Conservation (phyloP, 257 asterid genomes). For the Eucommia ulmoides region DNA sequence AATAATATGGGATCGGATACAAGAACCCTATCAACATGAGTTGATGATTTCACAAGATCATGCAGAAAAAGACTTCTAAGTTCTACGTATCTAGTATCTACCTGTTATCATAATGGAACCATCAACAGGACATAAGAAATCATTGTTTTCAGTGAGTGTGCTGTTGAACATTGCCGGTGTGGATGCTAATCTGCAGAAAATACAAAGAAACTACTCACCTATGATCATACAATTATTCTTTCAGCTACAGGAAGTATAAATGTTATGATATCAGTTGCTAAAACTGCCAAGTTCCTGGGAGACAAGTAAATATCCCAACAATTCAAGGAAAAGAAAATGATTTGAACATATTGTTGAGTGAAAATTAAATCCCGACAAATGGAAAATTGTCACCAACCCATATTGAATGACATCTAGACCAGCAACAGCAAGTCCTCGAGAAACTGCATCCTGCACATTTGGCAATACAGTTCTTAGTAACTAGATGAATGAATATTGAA, state of each 20-base stretch:
- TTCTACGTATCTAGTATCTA: constrained; percentile 6
- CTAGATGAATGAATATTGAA: no score
- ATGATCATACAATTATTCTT: no score
- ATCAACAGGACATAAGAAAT: constrained; percentile 72
- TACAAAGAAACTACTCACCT: no score
- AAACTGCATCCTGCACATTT: constrained; percentile 77
- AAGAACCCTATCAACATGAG: constrained; percentile 1
- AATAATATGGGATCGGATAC: constrained; percentile 3
- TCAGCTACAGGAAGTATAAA: no score
- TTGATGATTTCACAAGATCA: not conserved
- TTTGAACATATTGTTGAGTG: no score
- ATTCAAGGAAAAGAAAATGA: no score
- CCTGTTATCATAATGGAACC: constrained; percentile 98
- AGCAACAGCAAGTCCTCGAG: constrained; percentile 74
- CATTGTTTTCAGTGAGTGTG: constrained; percentile 66
- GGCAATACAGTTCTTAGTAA: constrained; percentile 9
- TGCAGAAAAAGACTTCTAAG: not conserved
- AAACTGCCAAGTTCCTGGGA: no score
- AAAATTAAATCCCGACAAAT: no score
- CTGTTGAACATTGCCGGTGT: constrained; percentile 98
- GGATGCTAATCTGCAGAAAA: constrained; percentile 72
- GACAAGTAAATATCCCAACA: no score
- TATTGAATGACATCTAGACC: constrained; percentile 80
- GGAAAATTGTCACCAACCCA: constrained; percentile 39
- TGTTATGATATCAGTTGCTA: no score